phyloP scores from a whole-genome alignment of 257 asterid species.

The Solanum ossicruentum region DNA sequence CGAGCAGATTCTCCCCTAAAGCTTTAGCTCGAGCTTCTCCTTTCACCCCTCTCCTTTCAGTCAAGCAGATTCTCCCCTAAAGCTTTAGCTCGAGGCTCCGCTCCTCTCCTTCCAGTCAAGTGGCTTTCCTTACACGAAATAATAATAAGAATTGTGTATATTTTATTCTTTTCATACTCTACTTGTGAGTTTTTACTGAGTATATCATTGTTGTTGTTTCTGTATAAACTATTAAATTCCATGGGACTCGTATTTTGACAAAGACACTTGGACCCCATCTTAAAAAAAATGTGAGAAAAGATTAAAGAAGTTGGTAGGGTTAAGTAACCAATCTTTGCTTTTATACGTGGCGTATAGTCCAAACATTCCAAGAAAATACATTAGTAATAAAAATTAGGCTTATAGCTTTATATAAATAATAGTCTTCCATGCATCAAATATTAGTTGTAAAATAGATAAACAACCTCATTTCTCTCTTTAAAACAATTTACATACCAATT shows the following conservation, averaged over 20 bases:
- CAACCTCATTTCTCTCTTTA: slow-evolving; percentile 11
- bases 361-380: neutral
- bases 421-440: neutral
- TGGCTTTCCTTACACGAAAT: too few relatives aligned
- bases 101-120: too few relatives aligned
- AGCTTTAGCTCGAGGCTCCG: too few relatives aligned
- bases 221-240: neutral
- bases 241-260: too few relatives aligned
- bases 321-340: neutral
- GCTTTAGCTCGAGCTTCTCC: too few relatives aligned
- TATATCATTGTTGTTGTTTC: too few relatives aligned
- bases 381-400: slow-evolving; percentile 1
- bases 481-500: neutral
- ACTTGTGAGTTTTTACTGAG: too few relatives aligned
- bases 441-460: slow-evolving; percentile 42
- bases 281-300: neutral
- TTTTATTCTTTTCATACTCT: too few relatives aligned
- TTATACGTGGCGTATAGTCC: neutral
- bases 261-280: neutral
- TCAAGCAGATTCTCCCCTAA: too few relatives aligned
- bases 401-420: slow-evolving; percentile 1
- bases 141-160: too few relatives aligned
- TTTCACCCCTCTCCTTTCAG: too few relatives aligned
- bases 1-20: too few relatives aligned
- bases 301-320: slow-evolving; percentile 28